These are phyloP conservation scores for Sicyos baderoa DNA, from an alignment of 306 rosid species.

Conservation along the genomic window DNA sequence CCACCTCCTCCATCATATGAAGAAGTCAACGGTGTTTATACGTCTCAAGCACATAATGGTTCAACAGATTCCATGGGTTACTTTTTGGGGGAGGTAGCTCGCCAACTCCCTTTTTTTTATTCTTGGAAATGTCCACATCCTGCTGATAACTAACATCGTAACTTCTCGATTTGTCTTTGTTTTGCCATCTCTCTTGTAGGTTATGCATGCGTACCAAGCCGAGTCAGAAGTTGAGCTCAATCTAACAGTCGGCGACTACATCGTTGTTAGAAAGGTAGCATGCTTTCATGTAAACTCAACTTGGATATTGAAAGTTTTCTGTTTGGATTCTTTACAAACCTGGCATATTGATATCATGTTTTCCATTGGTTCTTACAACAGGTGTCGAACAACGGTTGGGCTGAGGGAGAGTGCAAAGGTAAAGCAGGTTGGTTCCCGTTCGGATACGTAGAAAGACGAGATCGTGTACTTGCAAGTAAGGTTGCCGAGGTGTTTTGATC, in stretches of 20 bases:
- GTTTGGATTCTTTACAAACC: not conserved
- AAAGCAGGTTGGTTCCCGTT: constrained; percentile 96
- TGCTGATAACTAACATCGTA: no score
- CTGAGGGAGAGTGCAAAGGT: constrained; percentile 98
- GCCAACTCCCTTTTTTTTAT: not conserved
- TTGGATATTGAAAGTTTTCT: not conserved
- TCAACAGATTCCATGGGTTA: constrained; percentile 57
- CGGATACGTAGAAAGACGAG: constrained; percentile 83
- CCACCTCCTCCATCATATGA: constrained; percentile 91
- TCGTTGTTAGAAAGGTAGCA: constrained; percentile 80
- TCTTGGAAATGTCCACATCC: constrained; percentile 1
- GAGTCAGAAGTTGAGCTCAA: constrained; percentile 82
- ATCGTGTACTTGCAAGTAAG: constrained; percentile 87
- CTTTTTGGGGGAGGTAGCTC: constrained; percentile 85
- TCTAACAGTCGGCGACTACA: constrained; percentile 72
- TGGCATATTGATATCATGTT: not conserved
- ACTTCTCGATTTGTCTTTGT: constrained; percentile 21
- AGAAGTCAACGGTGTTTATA: constrained; percentile 71
- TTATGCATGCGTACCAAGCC: constrained; percentile 62
- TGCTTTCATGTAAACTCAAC: constrained; percentile 20
- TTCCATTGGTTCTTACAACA: constrained; percentile 22
- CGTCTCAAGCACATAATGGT: constrained; percentile 66
- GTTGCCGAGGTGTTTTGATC: constrained; percentile 81
- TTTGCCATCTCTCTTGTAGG: constrained; percentile 39
- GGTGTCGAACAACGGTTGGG: constrained; percentile 95